phyloP scores from a whole-genome alignment of 257 asterid genomes.

The Parsonsia alboflavescens region DNA sequence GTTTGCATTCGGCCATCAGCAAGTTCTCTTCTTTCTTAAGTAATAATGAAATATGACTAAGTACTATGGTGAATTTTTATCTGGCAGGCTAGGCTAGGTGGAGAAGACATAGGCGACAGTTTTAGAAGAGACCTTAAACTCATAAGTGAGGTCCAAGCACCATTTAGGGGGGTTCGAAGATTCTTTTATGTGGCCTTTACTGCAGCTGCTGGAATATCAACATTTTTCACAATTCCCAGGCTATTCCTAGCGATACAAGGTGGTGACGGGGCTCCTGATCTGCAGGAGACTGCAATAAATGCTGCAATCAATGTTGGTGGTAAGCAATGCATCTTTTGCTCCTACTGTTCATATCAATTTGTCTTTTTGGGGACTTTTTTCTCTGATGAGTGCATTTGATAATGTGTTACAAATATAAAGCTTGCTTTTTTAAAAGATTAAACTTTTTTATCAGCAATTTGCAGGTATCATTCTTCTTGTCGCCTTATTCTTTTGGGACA shows the following conservation, averaged over 20 bases:
- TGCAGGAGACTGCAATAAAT: conserved; percentile 61
- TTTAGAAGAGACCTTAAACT: conserved; percentile 95
- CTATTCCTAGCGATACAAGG: conserved; percentile 65
- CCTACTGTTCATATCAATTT: background rate
- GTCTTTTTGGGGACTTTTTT: background rate
- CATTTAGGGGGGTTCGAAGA: conserved; percentile 84
- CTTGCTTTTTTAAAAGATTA: conserved; percentile 31
- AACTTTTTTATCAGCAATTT: conserved; percentile 59
- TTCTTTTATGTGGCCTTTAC: conserved; percentile 84
- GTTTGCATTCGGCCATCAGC: background rate
- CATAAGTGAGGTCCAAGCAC: conserved; percentile 98
- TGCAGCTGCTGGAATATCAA: conserved; percentile 91
- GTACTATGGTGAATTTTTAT: conserved; percentile 2
- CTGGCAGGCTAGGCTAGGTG: conserved; percentile 81
- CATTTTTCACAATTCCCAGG: conserved; percentile 69
- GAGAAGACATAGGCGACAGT: conserved; percentile 88
- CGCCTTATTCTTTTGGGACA: conserved; percentile 82
- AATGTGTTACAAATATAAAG: background rate
- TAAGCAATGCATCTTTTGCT: conserved; percentile 24
- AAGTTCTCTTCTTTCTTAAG: background rate
- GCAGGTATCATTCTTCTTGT: conserved; percentile 80
- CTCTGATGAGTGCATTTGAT: background rate
- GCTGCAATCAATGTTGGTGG: conserved; percentile 80
- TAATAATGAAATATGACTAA: background rate
- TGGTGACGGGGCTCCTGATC: conserved; percentile 81